Conservation (phyloP, 345 rosid species). For the Boechera retrofracta region DNA sequence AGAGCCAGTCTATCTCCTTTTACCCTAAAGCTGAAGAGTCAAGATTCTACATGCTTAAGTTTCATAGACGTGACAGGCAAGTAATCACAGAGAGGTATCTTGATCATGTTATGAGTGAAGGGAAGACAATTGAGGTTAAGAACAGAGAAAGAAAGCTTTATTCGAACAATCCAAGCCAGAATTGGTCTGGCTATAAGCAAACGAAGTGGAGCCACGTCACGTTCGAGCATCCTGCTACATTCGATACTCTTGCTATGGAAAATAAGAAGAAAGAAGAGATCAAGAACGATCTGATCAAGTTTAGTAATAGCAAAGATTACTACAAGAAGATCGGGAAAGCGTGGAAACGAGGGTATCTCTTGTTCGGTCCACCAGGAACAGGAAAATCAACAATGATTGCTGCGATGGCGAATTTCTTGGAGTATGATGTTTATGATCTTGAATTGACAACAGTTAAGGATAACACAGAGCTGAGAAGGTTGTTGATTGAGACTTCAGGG, state of each 20-base stretch:
- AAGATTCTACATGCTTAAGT: slow-evolving; percentile 54
- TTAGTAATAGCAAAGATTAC: slow-evolving; percentile 59
- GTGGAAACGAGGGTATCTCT: slow-evolving; percentile 81
- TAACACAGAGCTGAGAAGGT: slow-evolving; percentile 62
- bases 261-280: slow-evolving; percentile 55
- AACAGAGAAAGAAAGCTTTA: slow-evolving; percentile 58
- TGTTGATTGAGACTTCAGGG: slow-evolving; percentile 55
- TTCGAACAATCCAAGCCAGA: slow-evolving; percentile 47
- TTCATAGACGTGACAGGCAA: slow-evolving; percentile 48
- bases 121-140: slow-evolving; percentile 43
- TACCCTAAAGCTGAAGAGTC: slow-evolving; percentile 42
- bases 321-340: slow-evolving; percentile 64
- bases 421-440: slow-evolving; percentile 71
- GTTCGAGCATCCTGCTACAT: slow-evolving; percentile 64
- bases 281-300: slow-evolving; percentile 58
- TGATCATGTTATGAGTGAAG: slow-evolving; percentile 49
- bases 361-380: slow-evolving; percentile 74
- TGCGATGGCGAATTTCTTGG: slow-evolving; percentile 66
- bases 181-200: slow-evolving; percentile 30
- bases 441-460: slow-evolving; percentile 62
- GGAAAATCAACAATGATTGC: slow-evolving; percentile 76
- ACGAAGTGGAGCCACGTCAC: slow-evolving; percentile 49
- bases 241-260: slow-evolving; percentile 69
- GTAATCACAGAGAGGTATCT: slow-evolving; percentile 44
- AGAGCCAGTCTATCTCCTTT: slow-evolving; percentile 37